Evolutionary conservation across 2,329 filamentous ascomycete species (phyloP), one percentile per base, ranked within the genome.

Genomic region (Zymoseptoria ardabiliae): DNA sequence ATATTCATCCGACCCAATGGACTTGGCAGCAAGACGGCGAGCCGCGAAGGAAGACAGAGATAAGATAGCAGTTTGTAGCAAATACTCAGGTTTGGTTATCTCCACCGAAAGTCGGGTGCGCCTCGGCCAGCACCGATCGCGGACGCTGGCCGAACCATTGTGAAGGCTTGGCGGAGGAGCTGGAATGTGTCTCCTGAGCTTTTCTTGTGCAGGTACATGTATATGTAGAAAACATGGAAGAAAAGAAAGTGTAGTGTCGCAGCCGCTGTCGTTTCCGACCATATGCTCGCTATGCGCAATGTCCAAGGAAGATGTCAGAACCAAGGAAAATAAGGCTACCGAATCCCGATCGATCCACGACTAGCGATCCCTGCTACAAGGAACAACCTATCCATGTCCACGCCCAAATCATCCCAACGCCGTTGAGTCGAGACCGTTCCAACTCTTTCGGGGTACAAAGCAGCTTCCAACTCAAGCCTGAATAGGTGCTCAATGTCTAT

Each of bases 351-450:
- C 35, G 35, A 45, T 45, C 35, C 35, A 13, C 35, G 35, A 45
- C 35, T n/a, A 45, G 35, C 35, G 6, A 45, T 45, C 35, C 35
- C 35, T 45, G 35, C 35, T 7, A 45, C 35, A 17, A n/a, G 35
- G 13, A 13, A 45, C 11, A 5, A 45, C 35, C 35, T 45, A 45
- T 45, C 35, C 35, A 17, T 45, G 35, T 45, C 35, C 2, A 28
- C 19, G 11, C 49, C 19, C 17, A 20, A 20, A 28, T 25, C 19
- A 45, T 56, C 48, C 48, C 55, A 54, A n/a, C 41, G 19, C 23
- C 57, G 56, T 45, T 35, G 49, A 59, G 35, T 45, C 56, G 58
- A 56, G 55, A 55, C 53, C 53, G 41, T 20, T 30, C 50, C 48
- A 45, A 22, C 57, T 45, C 35, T 45, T n/a, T 45, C 28, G 35